Conservation (phyloP, 1,284 basidiomycete genomes). For the Pseudozyma tsukubaensis region DNA sequence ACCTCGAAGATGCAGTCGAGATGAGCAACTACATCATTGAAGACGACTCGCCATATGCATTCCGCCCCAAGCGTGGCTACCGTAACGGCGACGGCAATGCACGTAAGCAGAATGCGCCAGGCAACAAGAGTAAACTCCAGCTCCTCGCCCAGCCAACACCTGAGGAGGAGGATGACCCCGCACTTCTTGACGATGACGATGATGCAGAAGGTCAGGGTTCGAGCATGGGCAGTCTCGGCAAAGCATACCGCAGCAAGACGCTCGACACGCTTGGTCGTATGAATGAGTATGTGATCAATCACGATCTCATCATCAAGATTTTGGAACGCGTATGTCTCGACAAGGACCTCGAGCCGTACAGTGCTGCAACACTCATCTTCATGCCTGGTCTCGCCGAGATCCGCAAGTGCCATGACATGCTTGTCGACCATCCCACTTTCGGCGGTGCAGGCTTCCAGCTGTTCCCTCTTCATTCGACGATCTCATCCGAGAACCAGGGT, state of each 20-base stretch:
- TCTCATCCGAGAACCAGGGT: constrained; percentile 79
- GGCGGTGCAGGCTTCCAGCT: constrained; percentile 80
- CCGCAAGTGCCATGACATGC: constrained; percentile 83
- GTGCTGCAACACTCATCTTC: constrained; percentile 87
- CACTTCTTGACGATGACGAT: constrained; percentile 80
- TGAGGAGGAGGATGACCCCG: constrained; percentile 80
- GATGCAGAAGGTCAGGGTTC: constrained; percentile 69
- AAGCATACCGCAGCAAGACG: constrained; percentile 78
- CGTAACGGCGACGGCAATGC: constrained; percentile 29
- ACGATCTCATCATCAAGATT: constrained; percentile 77
- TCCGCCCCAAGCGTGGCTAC: constrained; percentile 48
- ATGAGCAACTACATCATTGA: constrained; percentile 83
- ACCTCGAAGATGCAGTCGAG: constrained; percentile 93
- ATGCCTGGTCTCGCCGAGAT: constrained; percentile 90
- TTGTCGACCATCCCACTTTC: constrained; percentile 82
- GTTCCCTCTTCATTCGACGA: constrained; percentile 88
- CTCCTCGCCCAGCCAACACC: constrained; percentile 70
- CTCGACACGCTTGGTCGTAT: constrained; percentile 84
- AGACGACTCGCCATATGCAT: constrained; percentile 83
- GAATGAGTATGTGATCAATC: constrained; percentile 83
- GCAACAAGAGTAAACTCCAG: constrained; percentile 75
- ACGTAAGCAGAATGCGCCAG: constrained; percentile 51
- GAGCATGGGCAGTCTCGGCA: constrained; percentile 69
- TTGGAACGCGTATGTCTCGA: constrained; percentile 86
- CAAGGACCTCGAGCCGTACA: constrained; percentile 75